phyloP scores from a whole-genome alignment of 805 yeast species.

The Candida hispaniensis region DNA sequence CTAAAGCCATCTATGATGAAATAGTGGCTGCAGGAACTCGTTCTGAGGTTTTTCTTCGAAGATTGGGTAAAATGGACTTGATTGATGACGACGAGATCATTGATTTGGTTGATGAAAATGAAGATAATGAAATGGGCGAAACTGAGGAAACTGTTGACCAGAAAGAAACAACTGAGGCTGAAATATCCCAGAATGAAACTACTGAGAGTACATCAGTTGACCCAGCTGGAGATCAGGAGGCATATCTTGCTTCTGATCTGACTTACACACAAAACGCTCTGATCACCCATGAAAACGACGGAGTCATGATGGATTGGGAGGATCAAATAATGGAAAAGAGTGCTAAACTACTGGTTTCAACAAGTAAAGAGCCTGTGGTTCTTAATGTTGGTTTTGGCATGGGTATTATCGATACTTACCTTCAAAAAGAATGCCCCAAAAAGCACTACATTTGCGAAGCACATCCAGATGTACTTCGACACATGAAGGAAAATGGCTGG shows the following conservation, averaged over 20 bases:
- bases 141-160: slow-evolving; percentile 16
- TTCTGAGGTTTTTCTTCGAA: slow-evolving; percentile 72
- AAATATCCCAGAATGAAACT: slow-evolving; percentile 20
- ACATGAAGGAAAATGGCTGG: slow-evolving; percentile 73
- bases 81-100: slow-evolving; percentile 24
- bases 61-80: slow-evolving; percentile 40
- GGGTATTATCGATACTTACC: slow-evolving; percentile 86
- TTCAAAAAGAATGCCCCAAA: slow-evolving; percentile 47
- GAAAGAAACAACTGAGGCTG: slow-evolving; percentile 18
- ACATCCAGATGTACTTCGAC: slow-evolving; percentile 76
- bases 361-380: slow-evolving; percentile 34
- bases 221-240: slow-evolving; percentile 37
- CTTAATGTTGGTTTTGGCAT: slow-evolving; percentile 91
- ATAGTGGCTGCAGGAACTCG: slow-evolving; percentile 80
- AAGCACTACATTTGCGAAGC: slow-evolving; percentile 88
- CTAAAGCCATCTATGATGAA: slow-evolving; percentile 38
- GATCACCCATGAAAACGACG: slow-evolving; percentile 68
- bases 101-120: slow-evolving; percentile 17
- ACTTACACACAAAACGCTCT: slow-evolving; percentile 48
- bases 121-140: slow-evolving; percentile 19
- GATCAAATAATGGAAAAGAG: slow-evolving; percentile 69
- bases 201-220: slow-evolving; percentile 19
- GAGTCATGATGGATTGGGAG: slow-evolving; percentile 99
- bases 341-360: slow-evolving; percentile 48
- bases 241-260: slow-evolving; percentile 55